These are phyloP conservation scores for Bryopsis sp. DNA, from an alignment of 139 green algal genomes.

Conservation along the genomic window DNA sequence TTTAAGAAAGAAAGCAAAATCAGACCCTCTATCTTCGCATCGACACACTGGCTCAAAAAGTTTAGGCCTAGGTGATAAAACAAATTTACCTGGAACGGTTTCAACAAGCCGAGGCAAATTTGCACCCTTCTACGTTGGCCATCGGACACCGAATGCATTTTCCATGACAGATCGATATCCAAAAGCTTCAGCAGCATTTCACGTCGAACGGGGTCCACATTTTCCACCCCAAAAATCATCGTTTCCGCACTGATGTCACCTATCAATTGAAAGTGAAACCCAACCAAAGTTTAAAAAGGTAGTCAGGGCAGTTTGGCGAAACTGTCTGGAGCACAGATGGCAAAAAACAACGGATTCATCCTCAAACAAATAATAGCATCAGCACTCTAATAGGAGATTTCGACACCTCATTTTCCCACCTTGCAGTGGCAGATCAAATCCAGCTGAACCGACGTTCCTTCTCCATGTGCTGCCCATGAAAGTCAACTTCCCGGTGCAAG, in stretches of 20 bases:
- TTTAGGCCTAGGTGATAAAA: no score
- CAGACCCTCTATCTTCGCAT: no score
- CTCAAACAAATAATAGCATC: no score
- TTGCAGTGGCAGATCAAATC: constrained; percentile 16
- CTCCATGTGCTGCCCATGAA: not conserved
- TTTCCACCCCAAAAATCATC: constrained; percentile 77
- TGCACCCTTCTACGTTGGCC: constrained; percentile 92
- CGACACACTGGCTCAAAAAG: no score
- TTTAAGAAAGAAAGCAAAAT: no score
- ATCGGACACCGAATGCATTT: constrained; percentile 89
- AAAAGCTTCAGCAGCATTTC: constrained; percentile 71
- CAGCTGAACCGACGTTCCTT: constrained; percentile 17
- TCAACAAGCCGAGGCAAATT: constrained; percentile 91
- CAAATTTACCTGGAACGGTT: constrained; percentile 69
- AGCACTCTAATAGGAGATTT: not conserved
- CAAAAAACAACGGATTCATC: no score
- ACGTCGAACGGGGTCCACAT: constrained; percentile 64
- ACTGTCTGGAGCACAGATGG: no score
- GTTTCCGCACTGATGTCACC: constrained; percentile 72
- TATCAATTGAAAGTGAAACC: constrained; percentile 33
- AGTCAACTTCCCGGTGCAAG: not conserved
- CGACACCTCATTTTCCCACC: not conserved
- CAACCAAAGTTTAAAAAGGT: no score
- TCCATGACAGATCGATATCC: constrained; percentile 91
- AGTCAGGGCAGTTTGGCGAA: no score